phyloP scores from a whole-genome alignment of 441 rosid genomes.

The Brassica hybrid region DNA sequence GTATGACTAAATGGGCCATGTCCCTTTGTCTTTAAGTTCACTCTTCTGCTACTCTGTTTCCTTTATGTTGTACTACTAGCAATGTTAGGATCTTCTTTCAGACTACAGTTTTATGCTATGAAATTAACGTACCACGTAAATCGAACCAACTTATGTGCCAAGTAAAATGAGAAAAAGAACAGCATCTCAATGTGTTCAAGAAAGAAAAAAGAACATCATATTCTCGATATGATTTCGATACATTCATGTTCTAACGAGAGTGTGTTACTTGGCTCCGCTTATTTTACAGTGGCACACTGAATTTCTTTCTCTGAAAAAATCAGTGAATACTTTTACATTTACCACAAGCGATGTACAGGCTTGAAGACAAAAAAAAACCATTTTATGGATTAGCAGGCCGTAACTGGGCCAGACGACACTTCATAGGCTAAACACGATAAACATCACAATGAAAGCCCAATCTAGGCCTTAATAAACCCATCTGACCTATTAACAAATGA shows the following conservation, averaged over 20 bases:
- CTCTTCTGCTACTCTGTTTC: constrained; percentile 11
- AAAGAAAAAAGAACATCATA: no score
- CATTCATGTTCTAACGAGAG: no score
- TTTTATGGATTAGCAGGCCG: background rate
- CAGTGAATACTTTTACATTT: background rate
- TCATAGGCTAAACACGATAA: background rate
- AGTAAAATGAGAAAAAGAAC: background rate
- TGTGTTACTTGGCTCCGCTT: no score
- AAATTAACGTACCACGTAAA: constrained; percentile 21
- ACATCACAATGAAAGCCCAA: constrained; percentile 8
- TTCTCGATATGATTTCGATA: no score
- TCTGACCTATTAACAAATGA: background rate
- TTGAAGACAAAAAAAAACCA: background rate
- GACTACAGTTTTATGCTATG: constrained; percentile 14
- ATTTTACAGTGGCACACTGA: background rate
- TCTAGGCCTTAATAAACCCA: background rate
- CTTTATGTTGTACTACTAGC: constrained; percentile 34
- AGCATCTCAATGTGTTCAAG: background rate
- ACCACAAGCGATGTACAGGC: background rate
- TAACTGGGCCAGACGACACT: background rate
- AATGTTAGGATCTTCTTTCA: constrained; percentile 25
- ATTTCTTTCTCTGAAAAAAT: background rate
- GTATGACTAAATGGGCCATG: constrained; percentile 23
- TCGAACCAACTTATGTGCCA: constrained; percentile 16
- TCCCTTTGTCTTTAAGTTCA: constrained; percentile 30